Conservation (phyloP, 1,139 yeast genomes). For the Candida gigantensis region DNA sequence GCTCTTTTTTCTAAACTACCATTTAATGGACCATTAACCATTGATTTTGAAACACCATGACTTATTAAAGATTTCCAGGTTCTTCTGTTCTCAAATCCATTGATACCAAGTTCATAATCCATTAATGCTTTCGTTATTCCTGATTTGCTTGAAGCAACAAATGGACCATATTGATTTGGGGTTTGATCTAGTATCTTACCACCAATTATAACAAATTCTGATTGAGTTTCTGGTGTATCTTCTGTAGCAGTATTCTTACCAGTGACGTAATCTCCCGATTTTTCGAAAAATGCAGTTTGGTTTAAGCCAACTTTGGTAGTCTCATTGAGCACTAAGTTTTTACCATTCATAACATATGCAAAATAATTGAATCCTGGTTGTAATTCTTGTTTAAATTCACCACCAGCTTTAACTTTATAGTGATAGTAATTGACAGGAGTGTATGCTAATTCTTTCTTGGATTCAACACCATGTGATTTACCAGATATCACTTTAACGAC, state of each 20-base stretch:
- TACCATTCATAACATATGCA: slow-evolving; percentile 68
- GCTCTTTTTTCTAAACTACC: slow-evolving; percentile 38
- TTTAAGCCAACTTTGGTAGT: slow-evolving; percentile 41
- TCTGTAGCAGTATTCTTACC: slow-evolving; percentile 49
- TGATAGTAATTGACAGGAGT: slow-evolving; percentile 83
- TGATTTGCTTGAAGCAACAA: slow-evolving; percentile 67
- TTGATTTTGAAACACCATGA: slow-evolving; percentile 53
- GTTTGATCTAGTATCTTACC: slow-evolving; percentile 78
- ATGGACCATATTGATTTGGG: slow-evolving; percentile 87
- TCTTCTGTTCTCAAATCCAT: slow-evolving; percentile 73
- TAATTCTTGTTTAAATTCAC: slow-evolving; percentile 60
- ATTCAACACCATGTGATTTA: slow-evolving; percentile 69
- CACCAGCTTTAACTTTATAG: slow-evolving; percentile 67
- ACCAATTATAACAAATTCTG: slow-evolving; percentile 70
- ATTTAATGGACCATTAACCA: slow-evolving; percentile 42
- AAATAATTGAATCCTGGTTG: slow-evolving; percentile 72
- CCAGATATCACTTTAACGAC: slow-evolving; percentile 78
- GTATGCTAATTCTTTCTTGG: slow-evolving; percentile 77
- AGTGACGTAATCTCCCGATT: slow-evolving; percentile 59
- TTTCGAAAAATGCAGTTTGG: slow-evolving; percentile 62
- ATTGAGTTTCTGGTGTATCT: slow-evolving; percentile 24
- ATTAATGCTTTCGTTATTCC: slow-evolving; percentile 66
- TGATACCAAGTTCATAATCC: slow-evolving; percentile 67
- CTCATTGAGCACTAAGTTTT: slow-evolving; percentile 47
- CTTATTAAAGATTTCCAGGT: slow-evolving; percentile 72